Evolutionary conservation across 1,284 basidiomycete species (phyloP), one percentile per base, ranked within the genome.

Genomic region (Peniophora sp.): DNA sequence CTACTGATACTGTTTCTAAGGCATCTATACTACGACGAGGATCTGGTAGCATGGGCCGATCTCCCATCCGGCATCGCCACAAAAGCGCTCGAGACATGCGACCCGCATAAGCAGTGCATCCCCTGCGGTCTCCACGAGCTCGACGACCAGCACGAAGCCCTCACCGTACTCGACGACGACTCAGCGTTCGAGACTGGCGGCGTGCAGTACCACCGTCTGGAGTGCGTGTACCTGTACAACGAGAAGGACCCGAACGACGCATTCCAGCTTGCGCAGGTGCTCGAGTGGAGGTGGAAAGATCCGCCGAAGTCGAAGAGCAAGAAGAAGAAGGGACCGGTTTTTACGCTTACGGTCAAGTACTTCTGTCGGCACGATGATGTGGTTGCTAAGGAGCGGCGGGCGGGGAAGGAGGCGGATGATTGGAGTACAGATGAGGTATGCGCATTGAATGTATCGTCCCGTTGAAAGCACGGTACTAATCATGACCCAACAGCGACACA

Each of bases 201-300:
- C 6, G 60, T 71, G 12, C 56, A 61, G 2, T 86, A 80, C 58
- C 84, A 87, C 59, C 46, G 65, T 17, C 47, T 71, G 51, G 83
- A 86, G 56, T 84, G 78, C 57, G 70, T 84, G 9, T 87, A 83
- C 57, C 49, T 83, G 18, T 55, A 68, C 60, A 52, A 67, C 57
- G 32, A 45, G 15, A 48, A 61, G 51, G 47, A 55, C 47, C 18
- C 55, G 1, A 58, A 63, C 34, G 53, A 59, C 0, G 59, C 78
- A 2, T 69, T 81, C 47, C 60, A 65, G 3, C 76, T 86, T 54
- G 81, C 70, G 0, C 82, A 83, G 55, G 76, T 87, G 45, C 56
- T 64, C n/a, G n/a, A n/a, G n/a, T 61, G 65, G 11, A 6, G 27
- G 27, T 5, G 12, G 27, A 32, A 32, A 12, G 27, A 6, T 6